Conservation (phyloP, 2,329 filamentous ascomycete genomes). For the Calonectria multiphialidica region DNA sequence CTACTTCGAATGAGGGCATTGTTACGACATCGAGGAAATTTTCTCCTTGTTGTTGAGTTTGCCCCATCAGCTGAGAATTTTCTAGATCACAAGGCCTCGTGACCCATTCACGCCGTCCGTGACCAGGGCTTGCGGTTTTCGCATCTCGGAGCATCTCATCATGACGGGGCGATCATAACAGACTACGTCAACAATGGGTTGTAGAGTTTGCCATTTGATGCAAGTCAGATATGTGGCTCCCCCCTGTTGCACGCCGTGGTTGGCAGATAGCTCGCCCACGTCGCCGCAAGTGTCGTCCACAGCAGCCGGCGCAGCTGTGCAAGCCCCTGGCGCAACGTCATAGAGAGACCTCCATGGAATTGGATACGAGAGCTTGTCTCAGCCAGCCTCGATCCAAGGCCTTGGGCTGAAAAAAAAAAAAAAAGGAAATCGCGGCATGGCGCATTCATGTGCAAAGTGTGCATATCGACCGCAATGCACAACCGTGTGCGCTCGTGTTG, state of each 20-base stretch:
- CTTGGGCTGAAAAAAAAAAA: neutral
- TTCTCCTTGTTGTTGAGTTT: neutral
- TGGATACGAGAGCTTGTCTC: constrained; percentile 4
- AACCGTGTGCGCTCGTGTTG: neutral
- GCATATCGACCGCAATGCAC: neutral
- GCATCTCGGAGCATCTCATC: neutral
- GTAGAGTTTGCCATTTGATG: neutral
- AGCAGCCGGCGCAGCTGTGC: neutral
- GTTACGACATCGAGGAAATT: neutral
- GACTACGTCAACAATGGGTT: neutral
- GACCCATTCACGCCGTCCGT: neutral
- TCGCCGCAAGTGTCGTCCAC: constrained; percentile 13
- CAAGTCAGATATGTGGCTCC: constrained; percentile 2
- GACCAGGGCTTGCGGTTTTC: neutral
- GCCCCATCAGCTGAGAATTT: neutral
- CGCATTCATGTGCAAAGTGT: neutral
- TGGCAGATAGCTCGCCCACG: constrained; percentile 27
- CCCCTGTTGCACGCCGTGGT: constrained; percentile 16
- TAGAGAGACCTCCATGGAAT: neutral
- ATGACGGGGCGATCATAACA: neutral
- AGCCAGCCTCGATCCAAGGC: neutral
- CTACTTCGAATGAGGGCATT: neutral
- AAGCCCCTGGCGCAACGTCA: constrained; percentile 1
- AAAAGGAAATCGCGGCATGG: neutral
- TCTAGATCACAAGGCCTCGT: neutral